phyloP scores from a whole-genome alignment of 352 stramenopile genomes.

The Aphanomyces invadans region DNA sequence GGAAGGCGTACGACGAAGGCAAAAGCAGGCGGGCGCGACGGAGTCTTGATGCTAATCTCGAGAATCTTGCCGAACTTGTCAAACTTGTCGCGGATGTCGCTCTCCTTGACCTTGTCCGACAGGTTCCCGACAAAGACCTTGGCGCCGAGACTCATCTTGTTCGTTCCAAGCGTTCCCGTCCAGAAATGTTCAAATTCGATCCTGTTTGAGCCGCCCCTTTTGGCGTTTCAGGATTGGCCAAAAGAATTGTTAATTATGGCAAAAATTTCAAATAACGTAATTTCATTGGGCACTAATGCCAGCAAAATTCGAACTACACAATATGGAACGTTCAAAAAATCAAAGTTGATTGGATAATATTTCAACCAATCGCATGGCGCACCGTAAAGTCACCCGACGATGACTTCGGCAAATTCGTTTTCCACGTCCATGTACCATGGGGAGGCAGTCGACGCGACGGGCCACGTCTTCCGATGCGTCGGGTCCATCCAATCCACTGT shows the following conservation, averaged over 20 bases:
- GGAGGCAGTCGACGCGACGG: neutral
- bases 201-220: slow-evolving; percentile 29
- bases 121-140: slow-evolving; percentile 78
- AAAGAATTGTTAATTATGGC: neutral
- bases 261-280: slow-evolving; percentile 1
- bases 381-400: neutral
- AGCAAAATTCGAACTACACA: no score
- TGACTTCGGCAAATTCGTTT: neutral
- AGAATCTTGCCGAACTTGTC: slow-evolving; percentile 46
- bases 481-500: neutral
- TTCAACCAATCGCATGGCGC: neutral
- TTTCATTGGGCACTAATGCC: slow-evolving; percentile 11
- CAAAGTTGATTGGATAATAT: slow-evolving; percentile 7
- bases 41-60: slow-evolving; percentile 55
- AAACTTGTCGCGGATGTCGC: slow-evolving; percentile 63
- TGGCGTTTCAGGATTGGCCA: neutral
- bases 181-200: slow-evolving; percentile 40
- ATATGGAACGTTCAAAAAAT: neutral
- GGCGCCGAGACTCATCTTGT: slow-evolving; percentile 29
- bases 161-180: no score
- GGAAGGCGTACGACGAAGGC: slow-evolving; percentile 42
- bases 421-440: slow-evolving; percentile 8
- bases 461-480: neutral
- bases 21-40: slow-evolving; percentile 62
- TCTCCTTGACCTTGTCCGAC: slow-evolving; percentile 41